Percentiles rank a stretch among this genome's conserved stretches.
Conservation (phyloP, 2,329 filamentous ascomycete species). For the Fusarium mexicanum region DNA sequence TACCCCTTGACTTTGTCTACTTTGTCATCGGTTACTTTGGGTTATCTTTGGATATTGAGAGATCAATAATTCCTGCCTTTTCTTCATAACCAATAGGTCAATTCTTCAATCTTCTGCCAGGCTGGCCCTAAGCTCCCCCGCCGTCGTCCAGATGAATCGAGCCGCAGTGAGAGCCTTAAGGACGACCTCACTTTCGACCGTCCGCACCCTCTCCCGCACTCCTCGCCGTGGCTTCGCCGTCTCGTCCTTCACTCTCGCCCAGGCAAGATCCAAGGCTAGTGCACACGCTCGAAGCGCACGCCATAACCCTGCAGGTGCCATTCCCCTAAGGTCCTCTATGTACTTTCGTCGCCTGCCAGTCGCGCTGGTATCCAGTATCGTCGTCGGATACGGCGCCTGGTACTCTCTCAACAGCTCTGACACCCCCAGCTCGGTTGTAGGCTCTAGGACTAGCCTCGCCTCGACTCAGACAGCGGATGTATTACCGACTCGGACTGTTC, state of each 20-base stretch:
- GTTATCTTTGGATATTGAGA: not conserved
- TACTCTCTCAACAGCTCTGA: conserved; percentile 70
- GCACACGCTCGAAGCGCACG: conserved; percentile 56
- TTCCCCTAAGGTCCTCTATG: conserved; percentile 75
- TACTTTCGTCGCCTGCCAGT: conserved; percentile 74
- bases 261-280: conserved; percentile 61
- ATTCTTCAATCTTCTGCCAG: not conserved
- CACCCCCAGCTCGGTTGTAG: conserved; percentile 43
- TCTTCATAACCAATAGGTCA: not conserved
- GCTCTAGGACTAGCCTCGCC: conserved; percentile 55
- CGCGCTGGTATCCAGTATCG: conserved; percentile 73
- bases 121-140: conserved; percentile 24
- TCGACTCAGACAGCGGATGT: conserved; percentile 52
- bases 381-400: conserved; percentile 79
- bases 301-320: conserved; percentile 42
- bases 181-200: conserved; percentile 71
- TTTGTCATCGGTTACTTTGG: conserved; percentile 9
- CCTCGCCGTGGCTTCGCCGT: conserved; percentile 54
- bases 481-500: conserved; percentile 70
- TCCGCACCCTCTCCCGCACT: conserved; percentile 65
- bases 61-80: not conserved
- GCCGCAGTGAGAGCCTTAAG: conserved; percentile 74
- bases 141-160: conserved; percentile 72
- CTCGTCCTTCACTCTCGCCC: conserved; percentile 67
- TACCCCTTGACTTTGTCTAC: not conserved